Percentiles rank a stretch among this genome's conserved stretches.
Conservation (phyloP, 805 yeast species). For the Suhomyces vadensis region DNA sequence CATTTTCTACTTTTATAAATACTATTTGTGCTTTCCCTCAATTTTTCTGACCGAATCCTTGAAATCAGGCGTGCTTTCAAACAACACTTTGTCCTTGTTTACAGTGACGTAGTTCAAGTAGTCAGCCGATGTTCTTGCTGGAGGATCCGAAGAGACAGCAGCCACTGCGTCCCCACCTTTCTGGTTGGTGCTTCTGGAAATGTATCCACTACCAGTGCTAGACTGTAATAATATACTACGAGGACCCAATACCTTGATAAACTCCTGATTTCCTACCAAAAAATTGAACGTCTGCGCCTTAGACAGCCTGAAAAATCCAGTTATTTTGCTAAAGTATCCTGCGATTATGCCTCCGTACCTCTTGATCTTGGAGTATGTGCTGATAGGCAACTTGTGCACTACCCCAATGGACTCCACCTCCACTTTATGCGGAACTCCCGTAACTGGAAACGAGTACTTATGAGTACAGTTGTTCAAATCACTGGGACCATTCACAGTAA, state of each 20-base stretch:
- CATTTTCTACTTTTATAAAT: background rate
- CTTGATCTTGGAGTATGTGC: conserved; percentile 2
- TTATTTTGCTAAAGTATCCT: background rate
- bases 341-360: background rate
- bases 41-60: conserved; percentile 29
- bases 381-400: conserved; percentile 1
- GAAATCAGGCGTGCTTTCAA: conserved; percentile 47
- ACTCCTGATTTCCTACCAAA: conserved; percentile 40
- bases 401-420: background rate
- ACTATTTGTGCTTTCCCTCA: conserved; percentile 16
- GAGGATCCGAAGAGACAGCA: background rate
- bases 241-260: conserved; percentile 56
- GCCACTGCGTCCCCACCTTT: background rate
- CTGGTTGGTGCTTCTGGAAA: background rate
- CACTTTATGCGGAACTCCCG: background rate
- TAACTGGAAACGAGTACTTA: conserved; percentile 22
- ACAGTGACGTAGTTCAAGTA: conserved; percentile 51
- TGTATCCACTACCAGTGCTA: conserved; percentile 24
- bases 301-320: background rate
- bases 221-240: conserved; percentile 51
- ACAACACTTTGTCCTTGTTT: conserved; percentile 40
- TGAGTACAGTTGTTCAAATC: conserved; percentile 45
- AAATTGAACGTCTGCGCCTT: conserved; percentile 10
- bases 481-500: conserved; percentile 49
- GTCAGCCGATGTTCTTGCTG: conserved; percentile 36